Evolutionary conservation across 768 basidiomycete genomes (phyloP).

Genomic region (Auricularia heimuer): DNA sequence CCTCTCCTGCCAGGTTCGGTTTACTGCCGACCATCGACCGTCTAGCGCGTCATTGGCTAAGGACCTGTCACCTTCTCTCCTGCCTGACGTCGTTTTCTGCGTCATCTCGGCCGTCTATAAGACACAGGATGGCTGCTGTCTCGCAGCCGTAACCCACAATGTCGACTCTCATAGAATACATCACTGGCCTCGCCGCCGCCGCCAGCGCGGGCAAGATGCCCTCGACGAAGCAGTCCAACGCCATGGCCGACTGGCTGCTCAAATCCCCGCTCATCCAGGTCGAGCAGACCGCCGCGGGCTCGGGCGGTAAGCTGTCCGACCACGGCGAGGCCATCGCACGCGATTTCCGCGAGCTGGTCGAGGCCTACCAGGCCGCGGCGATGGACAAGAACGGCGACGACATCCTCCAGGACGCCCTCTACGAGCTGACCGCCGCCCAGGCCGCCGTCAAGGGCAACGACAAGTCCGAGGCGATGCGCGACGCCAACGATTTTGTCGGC

Average conservation of each 20-base stretch:
- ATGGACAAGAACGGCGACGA: conserved; percentile 57
- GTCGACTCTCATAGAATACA: conserved; percentile 43
- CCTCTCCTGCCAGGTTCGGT: no score
- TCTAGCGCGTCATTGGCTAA: no score
- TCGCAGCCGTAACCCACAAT: background rate
- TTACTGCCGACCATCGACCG: no score
- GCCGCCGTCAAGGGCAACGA: conserved; percentile 18
- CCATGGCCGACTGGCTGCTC: conserved; percentile 41
- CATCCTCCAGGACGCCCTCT: conserved; percentile 53
- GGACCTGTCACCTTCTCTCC: no score
- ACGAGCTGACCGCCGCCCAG: conserved; percentile 52
- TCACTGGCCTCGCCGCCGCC: conserved; percentile 53
- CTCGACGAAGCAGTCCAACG: conserved; percentile 44
- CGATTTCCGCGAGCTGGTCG: conserved; percentile 42
- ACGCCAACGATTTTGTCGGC: conserved; percentile 39
- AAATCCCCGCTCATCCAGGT: conserved; percentile 17
- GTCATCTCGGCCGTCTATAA: no score
- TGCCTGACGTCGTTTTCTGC: no score
- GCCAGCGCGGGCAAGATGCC: conserved; percentile 65
- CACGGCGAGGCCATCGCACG: conserved; percentile 44
- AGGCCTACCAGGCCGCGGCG: conserved; percentile 46
- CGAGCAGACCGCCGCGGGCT: conserved; percentile 26
- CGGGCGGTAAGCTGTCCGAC: conserved; percentile 37
- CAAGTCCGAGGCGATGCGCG: conserved; percentile 37
- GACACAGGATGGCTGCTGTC: no score